These are phyloP conservation scores for Apiosordaria backusii DNA, from an alignment of 495 filamentous ascomycete species.

Conservation along the genomic window DNA sequence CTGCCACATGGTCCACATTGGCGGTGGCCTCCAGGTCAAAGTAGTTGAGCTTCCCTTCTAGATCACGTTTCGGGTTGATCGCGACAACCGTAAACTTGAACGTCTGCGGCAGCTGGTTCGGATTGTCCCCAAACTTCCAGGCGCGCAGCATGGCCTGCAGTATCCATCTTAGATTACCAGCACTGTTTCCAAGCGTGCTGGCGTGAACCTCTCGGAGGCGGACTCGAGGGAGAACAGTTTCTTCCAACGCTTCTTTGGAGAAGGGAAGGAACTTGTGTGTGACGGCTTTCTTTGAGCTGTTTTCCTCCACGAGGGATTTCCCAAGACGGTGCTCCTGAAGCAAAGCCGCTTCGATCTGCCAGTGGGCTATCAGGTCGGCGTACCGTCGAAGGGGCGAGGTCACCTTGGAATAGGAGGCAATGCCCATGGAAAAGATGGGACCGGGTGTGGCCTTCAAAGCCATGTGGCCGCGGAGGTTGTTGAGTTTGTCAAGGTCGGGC, in stretches of 20 bases:
- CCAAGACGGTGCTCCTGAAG: conserved; percentile 61
- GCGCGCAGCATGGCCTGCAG: conserved; percentile 69
- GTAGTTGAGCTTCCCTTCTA: conserved; percentile 38
- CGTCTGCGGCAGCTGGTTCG: conserved; percentile 52
- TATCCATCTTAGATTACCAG: conserved; percentile 53
- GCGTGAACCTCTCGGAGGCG: conserved; percentile 47
- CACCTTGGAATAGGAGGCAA: conserved; percentile 69
- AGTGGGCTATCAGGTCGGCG: conserved; percentile 79
- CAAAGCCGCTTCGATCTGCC: conserved; percentile 84
- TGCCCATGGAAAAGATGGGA: conserved; percentile 58
- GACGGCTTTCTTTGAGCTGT: conserved; percentile 12
- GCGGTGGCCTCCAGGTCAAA: conserved; percentile 37
- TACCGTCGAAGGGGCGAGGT: conserved; percentile 87
- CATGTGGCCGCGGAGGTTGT: conserved; percentile 50
- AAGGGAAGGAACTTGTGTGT: conserved; percentile 57
- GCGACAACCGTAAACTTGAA: conserved; percentile 52
- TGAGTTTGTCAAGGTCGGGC: conserved; percentile 61
- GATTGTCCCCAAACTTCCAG: conserved; percentile 62
- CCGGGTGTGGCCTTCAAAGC: conserved; percentile 48
- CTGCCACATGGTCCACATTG: conserved; percentile 31
- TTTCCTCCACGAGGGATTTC: conserved; percentile 45
- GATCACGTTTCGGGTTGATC: conserved; percentile 10
- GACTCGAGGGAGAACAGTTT: conserved; percentile 46
- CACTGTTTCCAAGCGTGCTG: conserved; percentile 26
- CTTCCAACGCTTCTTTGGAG: conserved; percentile 51